Evolutionary conservation across 169 alveolate species (phyloP).

Genomic region (Plasmodium fragile): DNA sequence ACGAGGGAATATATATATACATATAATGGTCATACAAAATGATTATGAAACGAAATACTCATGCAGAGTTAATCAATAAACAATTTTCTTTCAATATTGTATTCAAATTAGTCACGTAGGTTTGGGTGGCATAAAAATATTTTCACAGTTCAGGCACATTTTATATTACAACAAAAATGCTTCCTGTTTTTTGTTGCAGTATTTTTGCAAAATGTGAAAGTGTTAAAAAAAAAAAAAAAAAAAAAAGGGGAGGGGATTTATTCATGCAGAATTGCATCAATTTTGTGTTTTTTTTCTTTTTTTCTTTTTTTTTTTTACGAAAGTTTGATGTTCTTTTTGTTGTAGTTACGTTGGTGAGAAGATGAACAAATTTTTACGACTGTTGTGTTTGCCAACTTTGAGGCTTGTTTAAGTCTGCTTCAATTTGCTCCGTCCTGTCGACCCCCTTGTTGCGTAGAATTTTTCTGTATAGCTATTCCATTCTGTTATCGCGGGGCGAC

Average conservation of each 20-base stretch:
- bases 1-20: neutral
- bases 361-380: neutral
- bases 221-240: slow-evolving; percentile 1
- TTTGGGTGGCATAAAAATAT: neutral
- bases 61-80: neutral
- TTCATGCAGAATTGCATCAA: slow-evolving; percentile 7
- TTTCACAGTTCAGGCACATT: neutral
- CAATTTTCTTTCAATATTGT: neutral
- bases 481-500: neutral
- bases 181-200: neutral
- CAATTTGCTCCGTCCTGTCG: neutral
- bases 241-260: neutral
- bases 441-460: neutral
- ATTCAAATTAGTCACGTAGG: neutral
- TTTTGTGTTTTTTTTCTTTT: neutral
- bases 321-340: neutral
- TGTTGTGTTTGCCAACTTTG: neutral
- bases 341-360: neutral
- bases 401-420: neutral
- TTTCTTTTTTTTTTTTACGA: neutral
- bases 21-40: neutral
- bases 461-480: neutral
- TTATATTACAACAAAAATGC: neutral
- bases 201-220: neutral
- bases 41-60: neutral